Evolutionary conservation across 2,329 filamentous ascomycete species (phyloP).

Genomic region (Colletotrichum lentis): DNA sequence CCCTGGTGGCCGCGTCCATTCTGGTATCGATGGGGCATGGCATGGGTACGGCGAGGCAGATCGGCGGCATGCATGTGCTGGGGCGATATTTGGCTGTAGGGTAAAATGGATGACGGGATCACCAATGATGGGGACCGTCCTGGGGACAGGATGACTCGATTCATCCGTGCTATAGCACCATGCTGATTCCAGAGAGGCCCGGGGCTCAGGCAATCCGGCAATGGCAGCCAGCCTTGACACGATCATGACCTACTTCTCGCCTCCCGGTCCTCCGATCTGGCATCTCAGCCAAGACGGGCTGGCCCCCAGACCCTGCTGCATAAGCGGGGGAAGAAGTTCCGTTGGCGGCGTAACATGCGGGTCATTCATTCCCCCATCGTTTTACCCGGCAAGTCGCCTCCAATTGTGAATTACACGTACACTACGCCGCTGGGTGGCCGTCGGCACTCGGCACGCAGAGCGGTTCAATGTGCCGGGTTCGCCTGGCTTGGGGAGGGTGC

Average conservation of each 20-base stretch:
- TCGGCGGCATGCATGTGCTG: no score
- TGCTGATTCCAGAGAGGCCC: neutral
- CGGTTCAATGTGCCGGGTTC: conserved; percentile 3
- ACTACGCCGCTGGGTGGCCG: conserved; percentile 2
- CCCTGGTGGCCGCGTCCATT: no score
- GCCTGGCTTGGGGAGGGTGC: conserved; percentile 3
- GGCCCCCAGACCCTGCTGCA: neutral
- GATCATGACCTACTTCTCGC: neutral
- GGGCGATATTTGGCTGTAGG: no score
- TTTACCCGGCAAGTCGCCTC: conserved; percentile 4
- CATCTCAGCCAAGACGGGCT: neutral
- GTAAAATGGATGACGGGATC: no score
- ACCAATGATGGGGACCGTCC: neutral
- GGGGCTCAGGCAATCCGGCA: neutral
- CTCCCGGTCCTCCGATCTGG: neutral
- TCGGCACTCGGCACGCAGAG: conserved; percentile 16
- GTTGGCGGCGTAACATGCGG: conserved; percentile 12
- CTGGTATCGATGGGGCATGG: no score
- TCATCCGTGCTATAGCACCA: conserved; percentile 9
- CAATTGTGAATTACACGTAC: no score
- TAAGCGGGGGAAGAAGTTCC: conserved; percentile 15
- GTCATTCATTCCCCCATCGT: neutral
- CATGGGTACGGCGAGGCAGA: no score
- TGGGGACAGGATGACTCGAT: neutral
- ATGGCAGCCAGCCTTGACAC: neutral